A percentile compares a stretch with the other conserved stretches of the same genome.
phyloP scores from a whole-genome alignment of 306 rosid species.

The Vigna angularis region DNA sequence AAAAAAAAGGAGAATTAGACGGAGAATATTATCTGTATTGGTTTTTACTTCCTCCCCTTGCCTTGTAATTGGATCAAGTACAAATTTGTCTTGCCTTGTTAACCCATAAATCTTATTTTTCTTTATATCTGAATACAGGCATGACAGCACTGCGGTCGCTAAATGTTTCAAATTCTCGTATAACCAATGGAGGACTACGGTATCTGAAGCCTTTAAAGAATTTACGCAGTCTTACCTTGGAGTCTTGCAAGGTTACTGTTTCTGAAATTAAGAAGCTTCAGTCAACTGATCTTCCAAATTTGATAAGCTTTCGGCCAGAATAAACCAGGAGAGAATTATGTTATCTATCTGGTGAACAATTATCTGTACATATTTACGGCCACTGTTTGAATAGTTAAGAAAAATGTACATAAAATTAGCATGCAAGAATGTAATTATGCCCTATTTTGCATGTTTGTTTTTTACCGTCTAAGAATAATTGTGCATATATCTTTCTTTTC shows the following conservation, averaged over 20 bases:
- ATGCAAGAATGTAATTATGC: constrained; percentile 41
- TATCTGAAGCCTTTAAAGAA: constrained; percentile 84
- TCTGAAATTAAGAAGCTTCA: constrained; percentile 85
- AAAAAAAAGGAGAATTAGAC: constrained; percentile 20
- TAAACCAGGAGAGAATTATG: constrained; percentile 41
- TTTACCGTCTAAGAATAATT: constrained; percentile 3
- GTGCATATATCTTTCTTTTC: constrained; percentile 22
- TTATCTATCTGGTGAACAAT: constrained; percentile 34
- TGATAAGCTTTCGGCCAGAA: constrained; percentile 89
- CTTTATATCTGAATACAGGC: constrained; percentile 59
- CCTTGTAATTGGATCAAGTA: constrained; percentile 19
- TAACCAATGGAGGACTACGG: constrained; percentile 72
- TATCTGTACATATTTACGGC: constrained; percentile 49
- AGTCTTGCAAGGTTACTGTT: constrained; percentile 83
- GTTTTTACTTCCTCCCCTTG: constrained; percentile 28
- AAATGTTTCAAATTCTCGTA: constrained; percentile 78
- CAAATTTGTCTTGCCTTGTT: constrained; percentile 14
- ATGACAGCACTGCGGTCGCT: constrained; percentile 79
- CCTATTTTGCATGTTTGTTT: constrained; percentile 27
- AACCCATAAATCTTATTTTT: neutral
- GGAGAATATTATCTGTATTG: neutral
- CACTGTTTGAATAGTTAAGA: constrained; percentile 34
- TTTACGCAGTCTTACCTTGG: constrained; percentile 77
- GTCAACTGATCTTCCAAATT: constrained; percentile 73
- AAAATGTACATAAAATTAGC: constrained; percentile 36